Base-by-base conservation (phyloP, 345 rosid species). In the Salix caprea region DNA sequence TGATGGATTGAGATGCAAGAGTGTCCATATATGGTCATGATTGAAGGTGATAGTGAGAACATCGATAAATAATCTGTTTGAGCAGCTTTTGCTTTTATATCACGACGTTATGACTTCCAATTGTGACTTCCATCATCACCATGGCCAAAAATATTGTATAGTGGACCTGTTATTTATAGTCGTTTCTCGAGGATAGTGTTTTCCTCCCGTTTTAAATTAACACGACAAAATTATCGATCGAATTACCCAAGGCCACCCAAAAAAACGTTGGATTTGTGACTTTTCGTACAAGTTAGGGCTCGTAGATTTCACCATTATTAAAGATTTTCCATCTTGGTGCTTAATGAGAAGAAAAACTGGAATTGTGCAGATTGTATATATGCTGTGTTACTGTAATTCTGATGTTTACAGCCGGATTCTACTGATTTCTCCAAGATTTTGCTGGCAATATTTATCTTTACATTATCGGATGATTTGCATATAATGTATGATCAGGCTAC, bases 1-100 rank as follows among this genome's bases (percentile, higher is more conserved):
- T 2, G 84, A 67, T 70, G 76, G 76, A 80, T 86, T 86, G 84
- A 21, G 69, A 73, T 58, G 23, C 81, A 86, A 86, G 87, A 26
- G 78, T 64, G 40, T n/a, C 60, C 58, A 52, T 62, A 11, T 39
- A 26, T 7, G 16, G 52, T 76, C 61, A 84, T 86, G 80, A 82
- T 84, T 81, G 44, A 34, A 58, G 61, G 62, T 32, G 58, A 74
- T 74, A 70, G 72, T 34, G 77, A 69, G 73, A 70, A 69, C 21
- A 78, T 62, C 44, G 62, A 39, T 69, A 40, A 64, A 69, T 69
- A 82, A 74, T 76, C 21, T 19, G 34, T n/a, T 24, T 26, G 67
- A 39, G 72, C 70, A 77, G 79, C 85, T 77, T 84, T 80, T 74
- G 84, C 84, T 84, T 84, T 77, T 68, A 39, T 70, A 69, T 72